Conservation (phyloP, 805 yeast species). For the Nakazawaea peltata region DNA sequence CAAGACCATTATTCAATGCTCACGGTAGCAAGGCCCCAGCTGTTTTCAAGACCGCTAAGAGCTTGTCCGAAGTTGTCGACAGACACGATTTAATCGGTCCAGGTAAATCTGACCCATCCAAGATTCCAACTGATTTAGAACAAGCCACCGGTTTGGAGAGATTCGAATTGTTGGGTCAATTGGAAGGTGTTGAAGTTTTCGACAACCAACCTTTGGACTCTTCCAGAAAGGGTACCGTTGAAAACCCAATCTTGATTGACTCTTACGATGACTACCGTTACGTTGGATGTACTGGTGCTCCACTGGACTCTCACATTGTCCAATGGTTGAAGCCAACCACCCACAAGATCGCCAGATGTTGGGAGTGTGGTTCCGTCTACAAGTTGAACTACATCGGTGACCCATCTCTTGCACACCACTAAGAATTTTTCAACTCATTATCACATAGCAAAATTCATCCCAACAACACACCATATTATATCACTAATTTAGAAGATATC, state of each 20-base stretch:
- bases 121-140: conserved; percentile 88
- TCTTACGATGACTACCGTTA: conserved; percentile 89
- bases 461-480: no score
- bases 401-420: conserved; percentile 55
- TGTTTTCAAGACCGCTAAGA: conserved; percentile 53
- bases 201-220: conserved; percentile 84
- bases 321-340: conserved; percentile 89
- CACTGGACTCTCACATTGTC: conserved; percentile 84
- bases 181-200: conserved; percentile 92
- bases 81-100: conserved; percentile 76
- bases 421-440: no score
- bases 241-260: conserved; percentile 83
- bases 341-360: conserved; percentile 84
- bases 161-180: conserved; percentile 86
- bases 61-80: conserved; percentile 72
- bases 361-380: conserved; percentile 98
- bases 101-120: conserved; percentile 73
- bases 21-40: conserved; percentile 13
- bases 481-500: no score
- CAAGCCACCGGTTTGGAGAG: conserved; percentile 99
- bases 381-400: conserved; percentile 83
- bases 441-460: background rate
- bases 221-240: conserved; percentile 84
- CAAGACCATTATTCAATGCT: conserved; percentile 15
- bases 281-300: conserved; percentile 96